Conservation (phyloP, 2,329 filamentous ascomycete species). For the Sphaerulina musiva region DNA sequence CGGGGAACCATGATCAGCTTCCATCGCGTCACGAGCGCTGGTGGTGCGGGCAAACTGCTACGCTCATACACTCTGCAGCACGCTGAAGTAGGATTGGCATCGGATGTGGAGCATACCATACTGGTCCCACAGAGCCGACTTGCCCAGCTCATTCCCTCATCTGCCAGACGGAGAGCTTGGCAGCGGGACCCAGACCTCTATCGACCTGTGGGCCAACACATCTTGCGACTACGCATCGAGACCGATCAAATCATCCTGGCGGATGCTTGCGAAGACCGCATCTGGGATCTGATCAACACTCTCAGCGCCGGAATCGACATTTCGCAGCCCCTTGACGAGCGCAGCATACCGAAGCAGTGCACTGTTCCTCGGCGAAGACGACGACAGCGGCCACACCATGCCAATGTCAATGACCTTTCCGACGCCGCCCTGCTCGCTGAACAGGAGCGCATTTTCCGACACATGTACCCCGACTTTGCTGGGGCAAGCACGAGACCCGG, state of each 20-base stretch:
- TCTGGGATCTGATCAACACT: conserved; percentile 62
- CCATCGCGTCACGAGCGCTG: conserved; percentile 52
- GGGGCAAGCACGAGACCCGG: conserved; percentile 5
- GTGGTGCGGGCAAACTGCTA: conserved; percentile 54
- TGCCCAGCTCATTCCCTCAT: conserved; percentile 40
- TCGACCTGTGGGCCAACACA: conserved; percentile 47
- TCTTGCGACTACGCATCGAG: conserved; percentile 65
- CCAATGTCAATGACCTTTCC: conserved; percentile 27
- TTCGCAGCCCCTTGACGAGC: conserved; percentile 62
- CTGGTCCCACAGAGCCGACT: conserved; percentile 41
- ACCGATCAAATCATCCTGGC: conserved; percentile 68
- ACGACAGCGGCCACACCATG: conserved; percentile 30
- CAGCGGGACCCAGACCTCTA: conserved; percentile 45
- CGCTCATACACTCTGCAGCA: conserved; percentile 66
- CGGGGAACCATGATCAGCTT: conserved; percentile 63
- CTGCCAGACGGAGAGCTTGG: conserved; percentile 36
- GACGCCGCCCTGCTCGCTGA: conserved; percentile 40
- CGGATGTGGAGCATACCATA: conserved; percentile 59
- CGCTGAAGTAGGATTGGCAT: conserved; percentile 67
- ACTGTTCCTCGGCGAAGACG: conserved; percentile 42
- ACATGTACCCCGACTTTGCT: conserved; percentile 42
- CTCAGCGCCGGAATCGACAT: conserved; percentile 69
- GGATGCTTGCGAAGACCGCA: conserved; percentile 57
- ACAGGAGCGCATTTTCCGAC: conserved; percentile 44
- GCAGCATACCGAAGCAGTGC: conserved; percentile 43